Evolutionary conservation across 768 basidiomycete species (phyloP), one percentile per base, ranked within the genome.

Genomic region (Amyloporia xantha): DNA sequence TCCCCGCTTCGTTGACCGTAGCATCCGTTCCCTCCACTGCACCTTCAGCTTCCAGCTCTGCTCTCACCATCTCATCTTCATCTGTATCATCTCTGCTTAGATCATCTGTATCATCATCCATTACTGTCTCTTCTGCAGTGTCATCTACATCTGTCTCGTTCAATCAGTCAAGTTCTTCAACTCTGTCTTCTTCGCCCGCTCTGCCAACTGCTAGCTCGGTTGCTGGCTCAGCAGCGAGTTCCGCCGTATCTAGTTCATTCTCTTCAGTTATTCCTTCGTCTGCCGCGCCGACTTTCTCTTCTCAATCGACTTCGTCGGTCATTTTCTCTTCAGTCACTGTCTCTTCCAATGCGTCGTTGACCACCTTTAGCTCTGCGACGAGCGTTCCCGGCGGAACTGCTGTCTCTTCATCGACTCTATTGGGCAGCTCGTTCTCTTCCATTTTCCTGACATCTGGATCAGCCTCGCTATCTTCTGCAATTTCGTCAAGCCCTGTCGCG

Each of bases 101-200:
- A 39, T 6, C 45, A 43, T 13, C 68, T 81, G 44, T 68, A 67
- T 41, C 56, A 62, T 44, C 62, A 59, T 9, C 66, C 67, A 4
- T 24, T 11, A n/a, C 23, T 7, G 25, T 12, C 42, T 25, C 42
- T 7, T 6, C 38, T 9, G 38, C 9, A 40, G 9, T 17, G 9
- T 17, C 20, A 17, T 40, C 38, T 7, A 6, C 17, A 7, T 15
- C 38, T 40, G 20, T 17, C 9, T 40, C 38, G 9, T 40, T 17
- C 9, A 17, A 6, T 9, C 6, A 6, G 9, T 7, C 38, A 7
- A 33, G 9, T 15, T 7, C 30, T 33, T n/a, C n/a, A n/a, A n/a
- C 38, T 7, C 15, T 21, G 9, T 15, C 38, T 40, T 6, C 38
- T 15, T 40, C 38, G 9, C 19, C 38, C 9, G 38, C 20, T 9